Conservation (phyloP, 2,329 filamentous ascomycete species). For the Fusarium sterilihyphosum region DNA sequence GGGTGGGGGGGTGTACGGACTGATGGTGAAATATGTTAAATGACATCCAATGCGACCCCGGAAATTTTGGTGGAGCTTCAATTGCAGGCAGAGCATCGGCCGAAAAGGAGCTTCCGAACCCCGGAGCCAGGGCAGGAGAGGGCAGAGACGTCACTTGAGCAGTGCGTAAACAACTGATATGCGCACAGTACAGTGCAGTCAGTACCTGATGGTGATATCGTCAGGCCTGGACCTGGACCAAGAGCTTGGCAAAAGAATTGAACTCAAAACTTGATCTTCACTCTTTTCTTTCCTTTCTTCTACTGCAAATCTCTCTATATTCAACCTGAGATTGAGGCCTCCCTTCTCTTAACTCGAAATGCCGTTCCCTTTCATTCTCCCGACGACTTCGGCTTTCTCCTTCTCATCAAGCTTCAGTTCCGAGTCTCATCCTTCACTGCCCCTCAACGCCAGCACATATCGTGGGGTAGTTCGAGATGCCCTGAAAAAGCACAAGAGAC, state of each 20-base stretch:
- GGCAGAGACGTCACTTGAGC: constrained; percentile 20
- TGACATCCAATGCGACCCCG: constrained; percentile 23
- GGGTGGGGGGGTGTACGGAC: too few species aligned
- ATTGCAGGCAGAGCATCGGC: background rate
- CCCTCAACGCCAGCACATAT: constrained; percentile 82
- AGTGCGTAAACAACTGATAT: background rate
- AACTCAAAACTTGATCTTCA: constrained; percentile 6
- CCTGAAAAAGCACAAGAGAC: constrained; percentile 88
- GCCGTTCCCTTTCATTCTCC: constrained; percentile 89
- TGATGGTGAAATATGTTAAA: too few species aligned
- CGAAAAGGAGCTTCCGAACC: constrained; percentile 38
- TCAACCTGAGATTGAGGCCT: background rate
- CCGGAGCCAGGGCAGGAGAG: constrained; percentile 27
- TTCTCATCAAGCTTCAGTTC: constrained; percentile 82
- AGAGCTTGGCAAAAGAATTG: constrained; percentile 36
- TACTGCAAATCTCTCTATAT: background rate
- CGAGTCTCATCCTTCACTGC: constrained; percentile 88
- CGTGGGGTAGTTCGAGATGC: constrained; percentile 84
- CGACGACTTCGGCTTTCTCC: constrained; percentile 88
- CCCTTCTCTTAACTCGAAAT: constrained; percentile 58
- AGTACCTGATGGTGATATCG: constrained; percentile 32
- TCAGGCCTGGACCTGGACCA: constrained; percentile 6
- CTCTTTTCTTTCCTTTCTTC: background rate
- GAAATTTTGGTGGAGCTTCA: constrained; percentile 37
- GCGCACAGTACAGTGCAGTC: constrained; percentile 18